These are phyloP conservation scores for Hymenoscyphus linearis DNA, from an alignment of 2,329 filamentous ascomycete species.

Conservation along the genomic window DNA sequence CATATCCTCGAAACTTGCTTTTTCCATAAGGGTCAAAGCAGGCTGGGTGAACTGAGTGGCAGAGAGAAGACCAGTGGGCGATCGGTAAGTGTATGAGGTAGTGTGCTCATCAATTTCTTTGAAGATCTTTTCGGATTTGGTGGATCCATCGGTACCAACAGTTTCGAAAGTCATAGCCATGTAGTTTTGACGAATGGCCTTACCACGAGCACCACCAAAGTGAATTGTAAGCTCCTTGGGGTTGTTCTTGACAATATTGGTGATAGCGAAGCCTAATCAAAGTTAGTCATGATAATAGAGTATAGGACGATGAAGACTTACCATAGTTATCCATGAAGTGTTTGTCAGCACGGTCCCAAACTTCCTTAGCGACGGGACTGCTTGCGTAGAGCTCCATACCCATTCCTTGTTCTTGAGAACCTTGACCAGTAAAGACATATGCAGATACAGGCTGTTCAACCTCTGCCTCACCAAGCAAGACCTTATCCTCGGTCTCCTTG, in stretches of 20 bases:
- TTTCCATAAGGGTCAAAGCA: constrained; percentile 97
- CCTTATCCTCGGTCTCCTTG: constrained; percentile 93
- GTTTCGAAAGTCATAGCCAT: constrained; percentile 99
- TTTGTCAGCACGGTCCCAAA: constrained; percentile 96
- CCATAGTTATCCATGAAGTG: constrained; percentile 99
- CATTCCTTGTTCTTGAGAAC: constrained; percentile 98
- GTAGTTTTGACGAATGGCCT: constrained; percentile 97
- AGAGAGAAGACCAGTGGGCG: constrained; percentile 87
- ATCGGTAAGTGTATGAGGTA: constrained; percentile 93
- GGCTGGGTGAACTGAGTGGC: constrained; percentile 99
- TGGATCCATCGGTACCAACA: constrained; percentile 82
- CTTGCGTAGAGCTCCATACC: constrained; percentile 97
- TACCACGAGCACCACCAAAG: constrained; percentile 94
- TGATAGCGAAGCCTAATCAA: constrained; percentile 77
- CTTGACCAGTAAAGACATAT: constrained; percentile 97
- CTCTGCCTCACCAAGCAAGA: constrained; percentile 90
- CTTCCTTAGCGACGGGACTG: constrained; percentile 90
- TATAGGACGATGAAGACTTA: constrained; percentile 39
- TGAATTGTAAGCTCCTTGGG: constrained; percentile 98
- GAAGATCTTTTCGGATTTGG: constrained; percentile 99
- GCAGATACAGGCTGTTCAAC: constrained; percentile 95
- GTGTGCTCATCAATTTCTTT: constrained; percentile 94
- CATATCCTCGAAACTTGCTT: constrained; percentile 99
- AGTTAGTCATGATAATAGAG: constrained; percentile 24
- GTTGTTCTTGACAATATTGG: constrained; percentile 99